Evolutionary conservation across 306 rosid species (phyloP).

Genomic region (Trifolium dubium): DNA sequence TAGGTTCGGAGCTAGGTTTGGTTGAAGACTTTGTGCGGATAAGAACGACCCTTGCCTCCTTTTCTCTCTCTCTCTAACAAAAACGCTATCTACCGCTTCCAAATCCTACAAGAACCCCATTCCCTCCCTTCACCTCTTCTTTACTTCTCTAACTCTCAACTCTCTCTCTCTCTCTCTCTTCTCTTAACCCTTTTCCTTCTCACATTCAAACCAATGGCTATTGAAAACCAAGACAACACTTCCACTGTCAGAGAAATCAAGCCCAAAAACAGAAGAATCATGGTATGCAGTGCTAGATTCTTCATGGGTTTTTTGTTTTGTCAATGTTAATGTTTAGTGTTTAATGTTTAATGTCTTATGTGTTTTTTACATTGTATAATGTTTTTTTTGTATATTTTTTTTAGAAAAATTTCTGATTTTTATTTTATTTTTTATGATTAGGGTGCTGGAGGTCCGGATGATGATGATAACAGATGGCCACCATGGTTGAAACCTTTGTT

Average conservation of each 20-base stretch:
- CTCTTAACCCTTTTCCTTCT: background rate
- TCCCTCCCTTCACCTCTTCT: constrained; percentile 45
- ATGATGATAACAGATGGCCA: constrained; percentile 91
- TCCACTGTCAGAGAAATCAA: constrained; percentile 81
- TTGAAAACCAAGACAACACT: constrained; percentile 74
- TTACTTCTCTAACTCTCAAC: background rate
- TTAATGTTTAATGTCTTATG: too few species aligned
- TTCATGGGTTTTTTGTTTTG: background rate
- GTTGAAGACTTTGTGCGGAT: constrained; percentile 81
- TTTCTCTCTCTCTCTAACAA: constrained; percentile 45
- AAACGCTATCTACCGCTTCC: constrained; percentile 70
- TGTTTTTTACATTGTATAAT: background rate
- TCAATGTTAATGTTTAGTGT: background rate
- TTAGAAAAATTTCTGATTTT: background rate
- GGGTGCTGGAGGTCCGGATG: constrained; percentile 98
- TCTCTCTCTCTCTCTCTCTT: constrained; percentile 25
- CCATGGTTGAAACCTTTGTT: constrained; percentile 98
- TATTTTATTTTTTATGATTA: constrained; percentile 28
- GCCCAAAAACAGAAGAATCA: constrained; percentile 91
- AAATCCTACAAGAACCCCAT: constrained; percentile 71
- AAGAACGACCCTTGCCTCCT: constrained; percentile 66
- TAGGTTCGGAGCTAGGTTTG: constrained; percentile 63
- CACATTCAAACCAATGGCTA: constrained; percentile 58
- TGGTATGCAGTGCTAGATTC: constrained; percentile 50
- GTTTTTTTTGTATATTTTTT: background rate